Base-by-base conservation (phyloP, 140 eudicot species). In the Anethum foeniculum region DNA sequence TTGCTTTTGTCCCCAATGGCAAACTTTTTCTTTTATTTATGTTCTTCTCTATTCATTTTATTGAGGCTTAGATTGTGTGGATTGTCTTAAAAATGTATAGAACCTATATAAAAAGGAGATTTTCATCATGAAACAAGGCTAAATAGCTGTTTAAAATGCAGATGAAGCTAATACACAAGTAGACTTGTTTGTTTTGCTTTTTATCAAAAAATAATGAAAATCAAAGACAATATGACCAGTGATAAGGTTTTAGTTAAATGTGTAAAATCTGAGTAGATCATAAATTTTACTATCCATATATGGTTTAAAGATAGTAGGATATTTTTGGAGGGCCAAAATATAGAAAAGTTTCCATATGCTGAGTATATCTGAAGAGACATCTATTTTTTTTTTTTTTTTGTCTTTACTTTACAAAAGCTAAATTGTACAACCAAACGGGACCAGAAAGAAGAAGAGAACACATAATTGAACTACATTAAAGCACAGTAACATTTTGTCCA, bases 341-440 rank as follows among this genome's bases (percentile, higher is more conserved):
- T 28, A 27, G 16, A 27, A 65, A 65, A 41, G 44, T 51, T 71
- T 21, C 3, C 6, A 71, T 6, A 43, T 41, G 6, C 1, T 1
- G 38, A 34, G 38, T 34, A 34, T 25, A 65, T 65, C 0, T 5
- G 21, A 28, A 75, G 34, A 15, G 34, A 75, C 79, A 5, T 75
- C 39, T 27, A 46, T 32, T 47, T 75, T 34, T 47, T 44, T 64
- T 32, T 47, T 75, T 34, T 47, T 44, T 64, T 27, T 13, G 19
- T n/a, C 54, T 75, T 75, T 75, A 44, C 36, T 12, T 21, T 48
- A 21, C 15, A 73, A 74, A 74, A 71, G 76, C 76, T 16, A 36
- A 19, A 71, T 1, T 34, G 76, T 8, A 19, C 38, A n/a, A 44
- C 23, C 56, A 43, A 43, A 43, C 44, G 43, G 16, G 9, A 43